phyloP scores from a whole-genome alignment of 2,329 filamentous ascomycete genomes.

The Xylariaceae sp. region DNA sequence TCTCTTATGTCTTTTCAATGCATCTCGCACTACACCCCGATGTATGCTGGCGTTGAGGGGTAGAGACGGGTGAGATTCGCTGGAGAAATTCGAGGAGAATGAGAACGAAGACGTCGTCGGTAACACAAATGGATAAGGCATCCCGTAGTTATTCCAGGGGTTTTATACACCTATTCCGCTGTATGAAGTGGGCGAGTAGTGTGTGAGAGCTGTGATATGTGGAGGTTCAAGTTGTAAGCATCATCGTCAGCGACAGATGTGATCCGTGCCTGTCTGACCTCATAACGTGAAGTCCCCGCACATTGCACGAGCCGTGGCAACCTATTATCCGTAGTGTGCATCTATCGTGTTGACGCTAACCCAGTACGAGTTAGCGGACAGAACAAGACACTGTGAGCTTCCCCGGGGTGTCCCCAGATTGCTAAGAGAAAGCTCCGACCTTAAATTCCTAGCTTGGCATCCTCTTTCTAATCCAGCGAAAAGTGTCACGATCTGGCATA shows the following conservation, averaged over 20 bases:
- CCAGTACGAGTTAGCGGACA: not conserved
- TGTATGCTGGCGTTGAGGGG: constrained; percentile 76
- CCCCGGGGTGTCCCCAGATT: not conserved
- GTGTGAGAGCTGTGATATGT: not conserved
- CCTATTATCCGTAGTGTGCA: not conserved
- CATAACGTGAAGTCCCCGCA: not conserved
- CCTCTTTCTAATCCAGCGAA: not conserved
- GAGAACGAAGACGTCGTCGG: constrained; percentile 86
- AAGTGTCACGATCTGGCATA: not conserved
- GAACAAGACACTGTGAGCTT: not conserved
- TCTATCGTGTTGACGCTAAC: not conserved
- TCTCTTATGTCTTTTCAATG: constrained; percentile 84
- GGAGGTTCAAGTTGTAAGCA: not conserved
- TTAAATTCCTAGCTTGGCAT: not conserved
- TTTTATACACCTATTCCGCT: not conserved
- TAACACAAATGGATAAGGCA: constrained; percentile 86
- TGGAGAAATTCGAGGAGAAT: constrained; percentile 71
- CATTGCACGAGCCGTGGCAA: not conserved
- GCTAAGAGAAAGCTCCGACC: too few species aligned
- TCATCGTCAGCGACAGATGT: not conserved
- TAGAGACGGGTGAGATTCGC: constrained; percentile 81
- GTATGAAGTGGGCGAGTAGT: not conserved
- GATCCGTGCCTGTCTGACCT: not conserved
- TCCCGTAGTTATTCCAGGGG: constrained; percentile 34
- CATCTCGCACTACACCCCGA: constrained; percentile 75